A percentile compares a stretch with the other conserved stretches of the same genome.
phyloP scores from a whole-genome alignment of 2,329 filamentous ascomycete genomes.

The Trichophyton benhamiae region DNA sequence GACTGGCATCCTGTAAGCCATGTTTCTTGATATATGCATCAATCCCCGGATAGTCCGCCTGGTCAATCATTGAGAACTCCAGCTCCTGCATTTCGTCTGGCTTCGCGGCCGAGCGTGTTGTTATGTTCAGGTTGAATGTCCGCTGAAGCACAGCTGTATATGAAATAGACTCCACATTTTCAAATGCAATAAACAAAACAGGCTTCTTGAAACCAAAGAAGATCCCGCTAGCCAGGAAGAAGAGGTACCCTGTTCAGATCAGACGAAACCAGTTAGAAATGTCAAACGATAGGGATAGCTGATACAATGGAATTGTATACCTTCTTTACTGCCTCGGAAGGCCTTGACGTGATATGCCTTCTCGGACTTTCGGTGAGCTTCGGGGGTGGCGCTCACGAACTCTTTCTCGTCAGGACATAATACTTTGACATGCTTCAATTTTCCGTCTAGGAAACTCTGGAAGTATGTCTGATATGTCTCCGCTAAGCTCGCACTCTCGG shows the following conservation, averaged over 20 bases:
- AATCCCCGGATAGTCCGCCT: slow-evolving; percentile 50
- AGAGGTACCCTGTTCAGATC: slow-evolving; percentile 43
- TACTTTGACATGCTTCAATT: slow-evolving; percentile 36
- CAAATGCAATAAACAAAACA: slow-evolving; percentile 49
- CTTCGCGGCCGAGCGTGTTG: slow-evolving; percentile 26
- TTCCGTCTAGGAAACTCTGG: slow-evolving; percentile 37
- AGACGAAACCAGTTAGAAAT: neutral
- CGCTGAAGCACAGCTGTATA: slow-evolving; percentile 54
- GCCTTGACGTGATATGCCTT: slow-evolving; percentile 53
- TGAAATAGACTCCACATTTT: slow-evolving; percentile 46
- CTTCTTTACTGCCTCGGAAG: slow-evolving; percentile 53
- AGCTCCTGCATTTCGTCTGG: slow-evolving; percentile 41
- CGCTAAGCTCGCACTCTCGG: slow-evolving; percentile 29
- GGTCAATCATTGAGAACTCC: slow-evolving; percentile 55
- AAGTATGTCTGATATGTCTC: slow-evolving; percentile 37
- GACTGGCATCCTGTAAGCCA: slow-evolving; percentile 49
- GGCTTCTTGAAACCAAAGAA: slow-evolving; percentile 56
- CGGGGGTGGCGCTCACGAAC: slow-evolving; percentile 48
- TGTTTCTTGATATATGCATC: slow-evolving; percentile 51
- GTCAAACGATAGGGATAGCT: neutral
- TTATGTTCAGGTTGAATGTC: slow-evolving; percentile 53
- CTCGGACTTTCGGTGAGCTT: slow-evolving; percentile 50
- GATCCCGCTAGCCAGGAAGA: slow-evolving; percentile 49
- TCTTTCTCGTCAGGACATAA: slow-evolving; percentile 44
- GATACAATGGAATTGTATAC: slow-evolving; percentile 23